A percentile compares a stretch with the other conserved stretches of the same genome.
These are phyloP conservation scores for Pythium pyrilobum DNA, from an alignment of 352 stramenopile genomes.

Conservation along the genomic window DNA sequence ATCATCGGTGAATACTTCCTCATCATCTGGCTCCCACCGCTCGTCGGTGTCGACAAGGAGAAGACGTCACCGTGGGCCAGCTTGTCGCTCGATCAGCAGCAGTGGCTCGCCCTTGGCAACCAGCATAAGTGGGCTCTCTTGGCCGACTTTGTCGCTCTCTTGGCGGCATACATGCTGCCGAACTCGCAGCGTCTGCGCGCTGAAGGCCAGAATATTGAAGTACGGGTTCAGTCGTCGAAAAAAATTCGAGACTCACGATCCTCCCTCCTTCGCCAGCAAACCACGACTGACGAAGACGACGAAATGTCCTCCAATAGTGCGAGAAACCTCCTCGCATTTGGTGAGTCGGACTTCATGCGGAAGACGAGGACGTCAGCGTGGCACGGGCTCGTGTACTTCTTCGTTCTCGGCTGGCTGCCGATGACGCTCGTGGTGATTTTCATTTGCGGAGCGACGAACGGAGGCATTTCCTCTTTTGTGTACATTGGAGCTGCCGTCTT, in stretches of 20 bases:
- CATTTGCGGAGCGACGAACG: conserved; percentile 60
- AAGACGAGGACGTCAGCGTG: conserved; percentile 59
- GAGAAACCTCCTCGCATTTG: neutral
- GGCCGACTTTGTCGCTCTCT: conserved; percentile 62
- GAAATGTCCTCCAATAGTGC: neutral
- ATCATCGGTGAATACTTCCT: conserved; percentile 71
- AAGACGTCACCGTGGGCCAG: conserved; percentile 50
- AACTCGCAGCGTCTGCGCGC: conserved; percentile 33
- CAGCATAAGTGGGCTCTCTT: conserved; percentile 80
- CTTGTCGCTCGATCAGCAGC: conserved; percentile 49
- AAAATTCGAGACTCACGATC: neutral
- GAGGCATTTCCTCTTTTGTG: conserved; percentile 61
- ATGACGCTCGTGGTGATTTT: conserved; percentile 69
- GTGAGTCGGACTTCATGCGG: conserved; percentile 44
- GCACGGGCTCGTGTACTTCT: conserved; percentile 62
- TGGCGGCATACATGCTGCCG: conserved; percentile 67
- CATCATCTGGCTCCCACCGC: conserved; percentile 65
- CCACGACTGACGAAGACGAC: neutral
- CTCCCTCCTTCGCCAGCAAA: neutral
- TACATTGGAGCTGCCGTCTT: conserved; percentile 66
- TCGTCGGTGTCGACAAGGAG: conserved; percentile 51
- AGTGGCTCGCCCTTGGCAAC: conserved; percentile 56
- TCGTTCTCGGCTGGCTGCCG: conserved; percentile 64
- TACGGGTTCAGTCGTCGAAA: conserved; percentile 18
- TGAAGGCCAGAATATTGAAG: conserved; percentile 22